These are phyloP conservation scores for Biscogniauxia marginata DNA, from an alignment of 2,329 filamentous ascomycete species.

Conservation along the genomic window DNA sequence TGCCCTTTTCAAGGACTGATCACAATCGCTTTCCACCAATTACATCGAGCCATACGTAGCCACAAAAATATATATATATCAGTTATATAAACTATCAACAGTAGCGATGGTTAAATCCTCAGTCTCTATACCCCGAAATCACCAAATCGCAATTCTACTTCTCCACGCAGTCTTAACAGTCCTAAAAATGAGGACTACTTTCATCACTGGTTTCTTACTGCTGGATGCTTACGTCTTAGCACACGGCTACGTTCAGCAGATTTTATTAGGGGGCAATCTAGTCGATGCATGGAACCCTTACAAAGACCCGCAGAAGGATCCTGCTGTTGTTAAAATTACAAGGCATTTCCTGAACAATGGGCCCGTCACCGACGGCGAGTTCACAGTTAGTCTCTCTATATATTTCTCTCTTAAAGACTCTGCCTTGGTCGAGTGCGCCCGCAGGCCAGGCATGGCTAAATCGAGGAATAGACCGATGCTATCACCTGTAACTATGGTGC, in stretches of 20 bases:
- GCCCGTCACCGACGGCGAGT: slow-evolving; percentile 26
- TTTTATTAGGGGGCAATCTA: slow-evolving; percentile 21
- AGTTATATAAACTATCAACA: too few relatives aligned
- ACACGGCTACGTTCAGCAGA: slow-evolving; percentile 25
- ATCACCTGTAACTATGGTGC: slow-evolving; percentile 24
- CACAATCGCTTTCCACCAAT: too few relatives aligned
- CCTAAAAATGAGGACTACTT: not conserved
- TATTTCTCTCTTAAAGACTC: not conserved
- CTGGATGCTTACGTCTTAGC: slow-evolving; percentile 4
- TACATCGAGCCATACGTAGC: too few relatives aligned
- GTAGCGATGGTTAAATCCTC: too few relatives aligned
- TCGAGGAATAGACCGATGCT: slow-evolving; percentile 21
- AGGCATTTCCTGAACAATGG: slow-evolving; percentile 28
- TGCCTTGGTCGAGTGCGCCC: not conserved
- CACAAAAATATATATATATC: too few relatives aligned
- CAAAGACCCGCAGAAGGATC: slow-evolving; percentile 28
- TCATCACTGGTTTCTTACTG: not conserved
- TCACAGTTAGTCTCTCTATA: slow-evolving; percentile 11
- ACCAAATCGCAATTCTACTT: too few relatives aligned
- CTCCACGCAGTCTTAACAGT: not conserved
- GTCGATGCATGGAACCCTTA: slow-evolving; percentile 30
- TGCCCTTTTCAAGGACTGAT: too few relatives aligned
- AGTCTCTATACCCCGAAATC: too few relatives aligned
- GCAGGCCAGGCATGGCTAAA: not conserved
- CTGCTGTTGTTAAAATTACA: slow-evolving; percentile 23